These are phyloP conservation scores for Ampelomyces quisqualis DNA, from an alignment of 2,329 filamentous ascomycete species.

Conservation along the genomic window DNA sequence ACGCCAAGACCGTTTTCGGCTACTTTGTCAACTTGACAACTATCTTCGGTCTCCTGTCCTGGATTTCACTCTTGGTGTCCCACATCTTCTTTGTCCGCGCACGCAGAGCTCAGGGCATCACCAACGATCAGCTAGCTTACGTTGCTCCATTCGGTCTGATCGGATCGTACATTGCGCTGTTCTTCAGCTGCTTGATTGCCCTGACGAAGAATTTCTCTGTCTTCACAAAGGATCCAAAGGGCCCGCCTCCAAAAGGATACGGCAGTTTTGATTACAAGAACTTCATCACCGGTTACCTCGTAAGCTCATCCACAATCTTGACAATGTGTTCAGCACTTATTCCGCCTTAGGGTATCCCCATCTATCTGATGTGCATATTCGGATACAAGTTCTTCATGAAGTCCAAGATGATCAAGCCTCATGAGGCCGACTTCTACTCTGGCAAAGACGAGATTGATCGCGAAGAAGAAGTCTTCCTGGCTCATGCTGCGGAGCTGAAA, in stretches of 20 bases:
- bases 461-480: slow-evolving; percentile 70
- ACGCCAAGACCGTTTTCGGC: slow-evolving; percentile 47
- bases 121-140: slow-evolving; percentile 53
- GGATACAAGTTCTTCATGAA: slow-evolving; percentile 48
- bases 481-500: slow-evolving; percentile 50
- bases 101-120: slow-evolving; percentile 49
- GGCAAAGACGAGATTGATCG: slow-evolving; percentile 73
- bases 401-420: slow-evolving; percentile 50
- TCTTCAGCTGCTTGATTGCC: slow-evolving; percentile 70
- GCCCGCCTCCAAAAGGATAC: too few relatives aligned
- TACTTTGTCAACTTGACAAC: slow-evolving; percentile 53
- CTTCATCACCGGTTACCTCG: slow-evolving; percentile 72
- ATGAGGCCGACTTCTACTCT: slow-evolving; percentile 67
- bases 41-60: slow-evolving; percentile 48
- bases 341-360: slow-evolving; percentile 68
- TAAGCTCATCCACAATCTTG: slow-evolving; percentile 10
- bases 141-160: slow-evolving; percentile 69
- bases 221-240: slow-evolving; percentile 56
- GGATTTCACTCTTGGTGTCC: slow-evolving; percentile 53
- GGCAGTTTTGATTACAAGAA: slow-evolving; percentile 69
- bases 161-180: slow-evolving; percentile 68
- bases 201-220: slow-evolving; percentile 81
- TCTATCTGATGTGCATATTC: slow-evolving; percentile 68
- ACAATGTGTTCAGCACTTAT: slow-evolving; percentile 44
- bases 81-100: slow-evolving; percentile 54